Conservation (phyloP, 768 basidiomycete species). For the Mycena floridula region DNA sequence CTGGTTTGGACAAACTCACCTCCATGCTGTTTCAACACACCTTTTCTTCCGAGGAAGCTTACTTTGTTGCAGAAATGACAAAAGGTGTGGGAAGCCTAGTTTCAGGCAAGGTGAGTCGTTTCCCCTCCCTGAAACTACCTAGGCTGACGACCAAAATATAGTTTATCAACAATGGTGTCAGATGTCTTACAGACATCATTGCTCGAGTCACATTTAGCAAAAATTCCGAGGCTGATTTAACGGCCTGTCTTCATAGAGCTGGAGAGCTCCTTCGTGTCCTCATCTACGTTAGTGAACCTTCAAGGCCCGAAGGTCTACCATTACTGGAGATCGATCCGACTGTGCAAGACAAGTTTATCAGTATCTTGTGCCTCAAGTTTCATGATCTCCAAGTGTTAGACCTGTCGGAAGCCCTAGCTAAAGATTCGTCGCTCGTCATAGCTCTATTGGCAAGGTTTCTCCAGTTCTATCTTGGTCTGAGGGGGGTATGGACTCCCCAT, state of each 20-base stretch:
- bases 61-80: slow-evolving; percentile 79
- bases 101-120: slow-evolving; percentile 52
- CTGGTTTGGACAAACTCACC: slow-evolving; percentile 60
- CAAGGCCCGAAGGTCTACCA: slow-evolving; percentile 38
- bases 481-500: slow-evolving; percentile 46
- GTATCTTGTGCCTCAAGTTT: slow-evolving; percentile 42
- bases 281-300: slow-evolving; percentile 61
- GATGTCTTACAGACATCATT: slow-evolving; percentile 55
- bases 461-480: slow-evolving; percentile 70
- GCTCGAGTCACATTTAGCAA: slow-evolving; percentile 22
- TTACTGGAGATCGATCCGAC: slow-evolving; percentile 45
- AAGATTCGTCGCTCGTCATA: slow-evolving; percentile 24
- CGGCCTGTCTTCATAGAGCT: slow-evolving; percentile 42
- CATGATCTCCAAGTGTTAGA: slow-evolving; percentile 30
- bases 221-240: slow-evolving; percentile 22
- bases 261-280: slow-evolving; percentile 68
- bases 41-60: slow-evolving; percentile 74
- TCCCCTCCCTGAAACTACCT: not conserved
- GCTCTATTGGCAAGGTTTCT: slow-evolving; percentile 59
- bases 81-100: slow-evolving; percentile 61
- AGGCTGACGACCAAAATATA: slow-evolving; percentile 17
- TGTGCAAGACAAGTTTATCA: slow-evolving; percentile 54
- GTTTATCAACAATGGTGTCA: slow-evolving; percentile 74
- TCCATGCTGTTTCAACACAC: slow-evolving; percentile 65
- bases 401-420: slow-evolving; percentile 11